Base-by-base conservation (phyloP, 495 filamentous ascomycete genomes). In the Aspergillus avenaceus region DNA sequence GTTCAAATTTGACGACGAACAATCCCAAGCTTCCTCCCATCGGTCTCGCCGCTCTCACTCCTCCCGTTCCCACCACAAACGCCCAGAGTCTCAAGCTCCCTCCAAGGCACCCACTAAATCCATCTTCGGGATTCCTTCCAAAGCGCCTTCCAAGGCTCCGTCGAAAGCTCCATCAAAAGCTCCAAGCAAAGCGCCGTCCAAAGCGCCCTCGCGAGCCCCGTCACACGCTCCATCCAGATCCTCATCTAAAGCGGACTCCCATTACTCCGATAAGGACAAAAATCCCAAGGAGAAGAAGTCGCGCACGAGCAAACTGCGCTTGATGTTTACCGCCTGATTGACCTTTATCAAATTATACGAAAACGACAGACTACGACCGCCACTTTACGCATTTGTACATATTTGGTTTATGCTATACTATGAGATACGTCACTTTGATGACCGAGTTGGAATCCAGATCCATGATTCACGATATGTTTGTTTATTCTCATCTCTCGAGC, bases 281-380 rank as follows among this genome's bases (percentile, higher is more conserved):
- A 56, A 65, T 21, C 56, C 66, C n/a, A 71, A 63, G 44, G 67
- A 72, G 37, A 71, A 74, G 48, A 65, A 61, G 46, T 73, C 72
- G 44, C 65, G 64, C 14, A 65, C 73, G 16, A 76, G 71, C 40
- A 63, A 61, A 12, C 49, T 76, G 37, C 68, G 71, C 26, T 50
- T 74, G n/a, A 72, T 76, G 68, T 73, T 76, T 47, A 72, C 64
- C 12, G 52, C 67, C 45, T 74, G 46, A 69, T 26, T n/a, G n/a
- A n/a, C n/a, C n/a, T n/a, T n/a, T n/a, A n/a, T n/a, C n/a, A n/a
- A n/a, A n/a, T n/a, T 34, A 46, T 49, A 22, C 13, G 13, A 23
- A 37, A 34, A 47, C 45, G 45, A 37, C 45, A 47, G 29, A 25
- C 13, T 22, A 47, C 25, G 34, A 32, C 26, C 26, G 21, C 14